Evolutionary conservation across 352 stramenopile species (phyloP), one percentile per base, ranked within the genome.

Genomic region (Lagenidium giganteum): DNA sequence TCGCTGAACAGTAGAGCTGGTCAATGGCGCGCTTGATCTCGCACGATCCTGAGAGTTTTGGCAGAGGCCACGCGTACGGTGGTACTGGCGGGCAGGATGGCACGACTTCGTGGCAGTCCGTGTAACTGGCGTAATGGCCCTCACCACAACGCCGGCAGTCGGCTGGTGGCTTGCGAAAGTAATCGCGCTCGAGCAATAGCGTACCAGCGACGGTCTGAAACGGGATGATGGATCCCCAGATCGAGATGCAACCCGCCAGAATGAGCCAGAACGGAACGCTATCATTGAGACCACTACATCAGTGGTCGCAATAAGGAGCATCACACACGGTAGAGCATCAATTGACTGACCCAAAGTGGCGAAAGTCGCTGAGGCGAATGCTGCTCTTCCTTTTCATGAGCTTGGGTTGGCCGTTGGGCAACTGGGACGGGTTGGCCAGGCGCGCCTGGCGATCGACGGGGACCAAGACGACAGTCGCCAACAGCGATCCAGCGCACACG

Each of bases 131-230:
- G 33, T 82, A 77, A 9, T 47, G 53, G 6, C 58, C 65, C 24
- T 61, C 48, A 7, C 65, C 64, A 27, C 67, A 80, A 24, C 62
- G 57, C 12, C 22, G 34, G 43, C 67, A 80, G 8, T 50, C 37
- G 5, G 12, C 8, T 1, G 67, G 67, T 16, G 61, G 64, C 1
- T 20, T 26, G 3, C 53, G 54, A 29, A 75, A 76, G 27, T 61
- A 92, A 47, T 91, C 70, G 22, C 81, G 59, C 41, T 96, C 80
- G 32, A 93, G 58, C 13, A 96, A 39, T 23, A 96, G 57, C 18
- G 70, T 83, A 13, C 58, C 67, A 3, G 82, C 73, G 3, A 96
- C 76, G 35, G 74, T 90, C 45, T 95, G 94, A 33, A 95, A 94
- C 6, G 85, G 83, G 13, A 95, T 54, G 21, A 95, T 70, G 20